Percentiles rank a stretch among this genome's conserved stretches.
These are phyloP conservation scores for Ustilago cynodontis DNA, from an alignment of 1,284 basidiomycete species.

Conservation along the genomic window DNA sequence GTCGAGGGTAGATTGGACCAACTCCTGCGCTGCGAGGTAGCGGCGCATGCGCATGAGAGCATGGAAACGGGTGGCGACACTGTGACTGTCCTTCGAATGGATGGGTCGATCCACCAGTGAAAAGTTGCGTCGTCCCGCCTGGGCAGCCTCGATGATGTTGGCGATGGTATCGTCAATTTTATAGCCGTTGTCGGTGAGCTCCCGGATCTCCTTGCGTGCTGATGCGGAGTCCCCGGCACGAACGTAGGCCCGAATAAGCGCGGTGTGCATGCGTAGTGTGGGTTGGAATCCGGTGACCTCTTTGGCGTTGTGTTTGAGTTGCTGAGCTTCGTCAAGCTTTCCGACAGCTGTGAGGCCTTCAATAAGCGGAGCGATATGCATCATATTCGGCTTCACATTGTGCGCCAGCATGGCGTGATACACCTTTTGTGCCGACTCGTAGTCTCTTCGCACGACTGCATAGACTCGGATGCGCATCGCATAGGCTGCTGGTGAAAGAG, in stretches of 20 bases:
- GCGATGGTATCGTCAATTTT: constrained; percentile 37
- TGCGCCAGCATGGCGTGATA: constrained; percentile 51
- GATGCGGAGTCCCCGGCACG: constrained; percentile 18
- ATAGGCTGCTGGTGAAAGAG: constrained; percentile 37
- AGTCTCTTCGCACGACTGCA: constrained; percentile 47
- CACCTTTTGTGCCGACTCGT: constrained; percentile 39
- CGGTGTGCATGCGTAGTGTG: constrained; percentile 49
- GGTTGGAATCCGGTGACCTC: constrained; percentile 25
- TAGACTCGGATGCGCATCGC: constrained; percentile 53
- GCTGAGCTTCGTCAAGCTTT: constrained; percentile 39
- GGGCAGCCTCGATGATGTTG: constrained; percentile 48
- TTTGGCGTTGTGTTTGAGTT: constrained; percentile 37
- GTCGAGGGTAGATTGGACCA: constrained; percentile 33
- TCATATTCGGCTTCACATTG: constrained; percentile 36
- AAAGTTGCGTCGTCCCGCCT: constrained; percentile 14
- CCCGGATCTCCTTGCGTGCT: constrained; percentile 31
- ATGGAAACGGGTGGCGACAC: constrained; percentile 43
- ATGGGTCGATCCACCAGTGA: constrained; percentile 29
- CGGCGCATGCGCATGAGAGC: constrained; percentile 25
- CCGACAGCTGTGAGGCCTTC: constrained; percentile 43
- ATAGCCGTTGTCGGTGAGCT: constrained; percentile 31
- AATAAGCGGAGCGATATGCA: constrained; percentile 53
- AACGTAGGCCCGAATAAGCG: constrained; percentile 46
- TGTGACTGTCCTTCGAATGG: constrained; percentile 11
- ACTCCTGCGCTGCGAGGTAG: constrained; percentile 43